Base-by-base conservation (phyloP, 2,329 filamentous ascomycete species). In the Davidsoniella neocaledoniae region DNA sequence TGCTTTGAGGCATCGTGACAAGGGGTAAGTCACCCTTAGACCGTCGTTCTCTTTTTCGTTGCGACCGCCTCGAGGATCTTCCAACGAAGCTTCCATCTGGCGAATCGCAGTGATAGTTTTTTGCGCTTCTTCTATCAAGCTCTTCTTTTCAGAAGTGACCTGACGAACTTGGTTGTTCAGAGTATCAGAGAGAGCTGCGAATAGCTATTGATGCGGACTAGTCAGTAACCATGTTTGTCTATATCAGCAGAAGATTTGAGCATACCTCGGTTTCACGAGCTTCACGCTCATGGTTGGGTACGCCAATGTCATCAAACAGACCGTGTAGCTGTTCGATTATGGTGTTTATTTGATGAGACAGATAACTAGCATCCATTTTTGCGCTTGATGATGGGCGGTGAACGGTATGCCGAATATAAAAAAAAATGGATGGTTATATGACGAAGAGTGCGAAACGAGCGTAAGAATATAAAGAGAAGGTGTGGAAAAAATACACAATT, bases 281-380 rank as follows among this genome's bases (percentile, higher is more conserved):
- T 62, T 96, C 87, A 60, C 91, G 83, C 65, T 96, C 91, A 78
- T 94, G 87, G 60, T 71, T 79, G 25, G 90, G 78, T n/a, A 98
- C 84, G 53, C 91, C 91, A 60, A 98, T 98, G 63, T 98, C 90
- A 64, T 98, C 91, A 61, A 95, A 98, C 52, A 96, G 76, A 56
- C 83, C 84, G 66, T 96, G 90, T 54, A 98, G 76, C 67, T 95
- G 87, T 64, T 78, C 79, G 63, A 96, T 87, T 62, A 94, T 95
- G 60, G 77, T 86, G 57, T 86, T 91, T 68, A 98, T 86, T 76
- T 96, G 91, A 64, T 93, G 86, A 58, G 86, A 84, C 62, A 96
- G 73, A 66, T 93, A 93, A 64, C 84, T 86, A 53, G 88, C 86
- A 67, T 95, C 88, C 80, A 95, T 94, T 52, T n/a, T 49, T 26